Evolutionary conservation across 202 grass and related monocot species (phyloP), one percentile per base, ranked within the genome.

Genomic region (Brachypodium distachyon): DNA sequence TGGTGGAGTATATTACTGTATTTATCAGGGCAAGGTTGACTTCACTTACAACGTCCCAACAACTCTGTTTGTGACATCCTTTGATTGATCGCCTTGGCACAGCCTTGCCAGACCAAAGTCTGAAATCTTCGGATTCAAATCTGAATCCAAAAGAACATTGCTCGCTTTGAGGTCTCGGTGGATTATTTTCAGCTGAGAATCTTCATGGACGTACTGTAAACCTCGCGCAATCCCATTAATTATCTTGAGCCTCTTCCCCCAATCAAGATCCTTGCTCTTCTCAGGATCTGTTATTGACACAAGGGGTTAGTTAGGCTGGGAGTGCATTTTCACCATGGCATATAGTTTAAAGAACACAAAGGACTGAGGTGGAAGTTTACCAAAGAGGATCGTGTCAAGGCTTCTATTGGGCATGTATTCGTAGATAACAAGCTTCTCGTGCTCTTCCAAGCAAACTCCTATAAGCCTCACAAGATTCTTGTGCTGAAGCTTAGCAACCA

Each of bases 101-200:
- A 92, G 65, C 54, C 71, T 88, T 41, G 85, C 90, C 26, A 88
- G 26, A 11, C 85, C 89, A 46, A 92, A 92, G 39, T 92, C 89
- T 49, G 89, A 88, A 61, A 92, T 86, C 59, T 88, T 88, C 1
- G 89, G 85, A 19, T 67, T 80, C 79, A 88, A 80, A 34, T 81
- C 19, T 1, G 21, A 43, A 34, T 88, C 90, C 16, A 92, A 42
- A 25, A 88, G 62, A 42, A 92, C 79, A 23, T 92, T 92, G 53
- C 89, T 88, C 12, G 85, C 70, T 73, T 92, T 88, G 14, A 88
- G 60, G 82, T 92, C 79, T 53, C 90, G 31, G 12, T 90, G 87
- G 43, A 90, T 65, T 32, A 90, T 86, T 41, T 22, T 76, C 41
- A 86, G n/a, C 33, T 73, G 77, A 41, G 83, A 90, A 51, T 90